Evolutionary conservation across 2,329 filamentous ascomycete genomes (phyloP), one percentile per base, ranked within the genome.

Genomic region (Beauveria bassiana): DNA sequence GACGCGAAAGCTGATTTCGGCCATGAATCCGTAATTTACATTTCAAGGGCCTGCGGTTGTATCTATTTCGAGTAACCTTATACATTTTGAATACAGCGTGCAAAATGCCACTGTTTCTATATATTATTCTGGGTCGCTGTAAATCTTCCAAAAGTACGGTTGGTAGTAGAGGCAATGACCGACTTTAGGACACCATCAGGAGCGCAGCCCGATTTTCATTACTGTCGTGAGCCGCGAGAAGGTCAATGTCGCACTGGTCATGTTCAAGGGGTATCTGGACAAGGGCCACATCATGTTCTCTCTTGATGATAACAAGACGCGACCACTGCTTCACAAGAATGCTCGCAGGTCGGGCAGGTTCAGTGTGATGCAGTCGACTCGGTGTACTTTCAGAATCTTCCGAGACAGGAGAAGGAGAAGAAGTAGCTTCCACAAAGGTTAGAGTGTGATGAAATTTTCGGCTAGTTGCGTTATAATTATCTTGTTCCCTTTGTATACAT

Each of bases 1-100:
- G 61, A 62, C 61, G 12, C 38, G 55, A 0, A 12, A 42, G 16
- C 9, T 62, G 3, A 62, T 62, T 45, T 34, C 54, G 12, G 40
- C 47, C 3, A 62, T 62, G 61, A 62, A 62, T 42, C 61, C 61
- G n/a, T 62, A 38, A 47, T 47, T 51, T 10, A 10, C 20, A n/a
- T 3, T 22, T 3, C 20, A 9, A 26, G 14, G 14, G 14, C 20
- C 5, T 6, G 40, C 5, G 6, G n/a, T 22, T 22, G 12, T 16
- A 14, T 38, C 4, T 40, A 14, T 42, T 5, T 26, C 6, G 22
- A 49, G 22, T 4, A 49, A 24, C 10, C 22, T 49, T 26, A 14
- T 10, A 10, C 3, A 46, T 45, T 38, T 5, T 6, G 4, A 12
- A 38, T 38, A 38, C 2, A 6, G 12, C 34, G 10, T 38, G 12